Evolutionary conservation across 2,329 filamentous ascomycete genomes (phyloP).

Genomic region (Nigrospora sphaerica): DNA sequence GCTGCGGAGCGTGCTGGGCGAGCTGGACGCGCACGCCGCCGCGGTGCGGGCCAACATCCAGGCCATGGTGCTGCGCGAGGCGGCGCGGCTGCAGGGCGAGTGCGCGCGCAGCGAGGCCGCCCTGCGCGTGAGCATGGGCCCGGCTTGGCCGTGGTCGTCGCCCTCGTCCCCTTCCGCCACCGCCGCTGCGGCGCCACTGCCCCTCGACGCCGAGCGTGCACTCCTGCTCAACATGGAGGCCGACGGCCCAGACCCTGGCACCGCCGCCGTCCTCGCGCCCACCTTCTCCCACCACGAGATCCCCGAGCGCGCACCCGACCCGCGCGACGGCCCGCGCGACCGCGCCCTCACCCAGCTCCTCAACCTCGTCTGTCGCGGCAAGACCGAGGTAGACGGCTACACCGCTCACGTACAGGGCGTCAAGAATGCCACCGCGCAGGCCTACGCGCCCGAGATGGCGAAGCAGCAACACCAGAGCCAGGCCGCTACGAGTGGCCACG

Average conservation of each 20-base stretch:
- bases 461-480: not conserved
- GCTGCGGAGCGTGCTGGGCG: constrained; percentile 1
- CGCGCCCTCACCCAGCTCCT: not conserved
- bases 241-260: too few species aligned
- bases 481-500: too few species aligned
- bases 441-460: not conserved
- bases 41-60: constrained; percentile 4
- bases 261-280: not conserved
- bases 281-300: not conserved
- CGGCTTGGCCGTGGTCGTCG: not conserved
- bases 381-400: not conserved
- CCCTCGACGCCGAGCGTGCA: not conserved
- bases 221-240: too few species aligned
- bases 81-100: constrained; percentile 1
- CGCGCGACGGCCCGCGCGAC: constrained; percentile 4
- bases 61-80: constrained; percentile 1
- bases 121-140: not conserved
- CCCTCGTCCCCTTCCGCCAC: not conserved
- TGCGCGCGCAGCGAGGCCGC: not conserved
- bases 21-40: constrained; percentile 3
- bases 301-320: not conserved
- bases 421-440: not conserved
- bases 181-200: not conserved
- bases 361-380: not conserved
- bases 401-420: not conserved